Base-by-base conservation (phyloP, 768 basidiomycete genomes). In the Macrolepiota fuliginosa region DNA sequence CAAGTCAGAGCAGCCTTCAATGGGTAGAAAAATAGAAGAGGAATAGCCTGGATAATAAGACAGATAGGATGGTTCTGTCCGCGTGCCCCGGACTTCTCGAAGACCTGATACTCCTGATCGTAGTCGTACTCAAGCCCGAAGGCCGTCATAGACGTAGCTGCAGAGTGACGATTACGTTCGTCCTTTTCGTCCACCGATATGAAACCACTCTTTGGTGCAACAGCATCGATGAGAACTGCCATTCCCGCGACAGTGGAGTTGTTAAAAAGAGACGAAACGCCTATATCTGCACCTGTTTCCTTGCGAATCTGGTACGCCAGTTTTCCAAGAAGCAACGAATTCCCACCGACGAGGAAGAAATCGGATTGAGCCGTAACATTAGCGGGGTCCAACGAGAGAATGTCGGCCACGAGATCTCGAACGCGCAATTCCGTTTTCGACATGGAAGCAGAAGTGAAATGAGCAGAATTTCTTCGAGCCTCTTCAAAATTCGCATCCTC, bases 341-440 rank as follows among this genome's bases (percentile, higher is more conserved):
- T 79, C n/a, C 79, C 79, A 39, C 79, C 79, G 27, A 80, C 66
- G 0, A 79, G 61, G 65, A 80, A 80, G 65, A 80, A 80, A 59
- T 80, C 79, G 4, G 77, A 76, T n/a, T 73, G 70, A 47, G 64
- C 56, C 6, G 64, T 67, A 29, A 79, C 70, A 54, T 67, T 66
- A 9, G 63, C 62, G 7, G 72, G 61, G 22, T 77, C 75, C 53
- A 73, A 54, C 17, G 65, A 56, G 1, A 80, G 67, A 19, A 78
- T 63, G 27, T 71, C 69, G 5, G 75, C 71, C 29, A 80, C 62
- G 52, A 79, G 72, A 42, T 76, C 73, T 9, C 78, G 70, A n/a
- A 79, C 72, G 11, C 73, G 66, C 37, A 71, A 51, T 53, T 77
- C 75, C 0, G 62, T 66, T 57, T 69, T 62, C 13, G 71, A 70